Conservation (phyloP, 176 grass and related monocot genomes). For the bread wheat (Triticum aestivum) region IWGSC_CS_RefSeq_v2.1 NC_057810.1:626321423-626321922, state of each 20-base stretch:
- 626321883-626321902: not conserved
- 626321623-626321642: slow-evolving; percentile 20
- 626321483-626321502: slow-evolving; percentile 9
- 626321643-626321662: not conserved
- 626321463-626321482: not conserved
- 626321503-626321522: slow-evolving; percentile 46
- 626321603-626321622: slow-evolving; percentile 99
- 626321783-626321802: not conserved
- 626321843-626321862: not conserved
- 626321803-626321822: not conserved
- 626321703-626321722: slow-evolving; percentile 48
- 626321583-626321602: slow-evolving; percentile 99
- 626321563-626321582: slow-evolving; percentile 97
- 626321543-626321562: slow-evolving; percentile 95
- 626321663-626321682: slow-evolving; percentile 16
- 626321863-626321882: not conserved
- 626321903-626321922: not conserved
- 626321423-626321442: slow-evolving; percentile 70
- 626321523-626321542: slow-evolving; percentile 95
- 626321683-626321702: slow-evolving; percentile 34
- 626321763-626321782: not conserved
- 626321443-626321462: not conserved
- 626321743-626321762: slow-evolving; percentile 99
- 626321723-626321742: slow-evolving; percentile 98
- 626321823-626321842: not conserved